Conservation (phyloP, 225 moss, liverwort and hornwort genomes). For the Pseudisothecium myosuroides region DNA sequence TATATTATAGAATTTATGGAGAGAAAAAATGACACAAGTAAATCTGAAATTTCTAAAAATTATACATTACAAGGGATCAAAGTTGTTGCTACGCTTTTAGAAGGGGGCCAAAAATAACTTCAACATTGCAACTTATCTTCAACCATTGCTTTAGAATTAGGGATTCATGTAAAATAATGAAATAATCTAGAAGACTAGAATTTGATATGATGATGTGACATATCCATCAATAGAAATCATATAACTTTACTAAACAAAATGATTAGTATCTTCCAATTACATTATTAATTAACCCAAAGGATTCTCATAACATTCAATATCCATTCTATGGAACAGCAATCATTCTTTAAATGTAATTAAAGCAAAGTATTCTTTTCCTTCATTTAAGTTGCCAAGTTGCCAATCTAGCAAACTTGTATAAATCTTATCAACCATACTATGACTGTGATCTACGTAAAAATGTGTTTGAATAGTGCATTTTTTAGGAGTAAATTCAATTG, state of each 20-base stretch:
- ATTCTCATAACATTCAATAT: too few relatives aligned
- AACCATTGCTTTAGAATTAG: neutral
- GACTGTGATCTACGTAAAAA: neutral
- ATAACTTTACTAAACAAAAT: neutral
- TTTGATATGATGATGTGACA: neutral
- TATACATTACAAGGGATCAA: rapidly evolving
- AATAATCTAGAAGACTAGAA: neutral
- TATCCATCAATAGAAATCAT: neutral
- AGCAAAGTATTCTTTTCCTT: neutral
- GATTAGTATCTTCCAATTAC: neutral
- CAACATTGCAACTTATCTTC: neutral
- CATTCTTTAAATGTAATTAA: neutral
- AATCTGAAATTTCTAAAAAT: rapidly evolving
- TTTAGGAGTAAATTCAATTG: neutral
- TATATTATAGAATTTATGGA: neutral
- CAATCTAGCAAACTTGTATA: neutral
- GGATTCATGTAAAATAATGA: neutral
- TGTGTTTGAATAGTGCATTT: neutral
- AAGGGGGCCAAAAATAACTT: neutral
- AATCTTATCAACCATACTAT: neutral
- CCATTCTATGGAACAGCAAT: neutral
- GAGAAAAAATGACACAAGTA: too few relatives aligned
- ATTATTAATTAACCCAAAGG: neutral
- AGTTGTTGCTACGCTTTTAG: too few relatives aligned
- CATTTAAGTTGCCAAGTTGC: neutral